These are phyloP conservation scores for Dianthus caryophyllus DNA, from an alignment of 148 eudicot genomes.

Conservation along the genomic window DNA sequence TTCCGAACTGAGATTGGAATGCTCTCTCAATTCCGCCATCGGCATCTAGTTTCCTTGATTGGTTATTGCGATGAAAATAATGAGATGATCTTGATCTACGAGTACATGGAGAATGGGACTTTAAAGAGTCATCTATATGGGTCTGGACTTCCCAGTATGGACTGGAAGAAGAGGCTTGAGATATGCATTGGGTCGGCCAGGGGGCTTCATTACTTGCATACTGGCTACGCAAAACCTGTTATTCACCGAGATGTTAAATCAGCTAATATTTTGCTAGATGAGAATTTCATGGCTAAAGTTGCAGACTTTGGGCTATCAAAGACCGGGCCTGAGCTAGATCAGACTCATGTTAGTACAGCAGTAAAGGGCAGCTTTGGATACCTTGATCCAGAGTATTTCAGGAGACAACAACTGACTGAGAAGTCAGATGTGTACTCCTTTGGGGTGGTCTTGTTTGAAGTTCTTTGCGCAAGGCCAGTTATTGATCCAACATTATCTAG, in stretches of 20 bases:
- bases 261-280: slow-evolving; percentile 38
- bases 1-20: slow-evolving; percentile 38
- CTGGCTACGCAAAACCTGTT: slow-evolving; percentile 29
- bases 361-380: too few species aligned
- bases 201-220: slow-evolving; percentile 41
- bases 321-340: slow-evolving; percentile 33
- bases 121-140: slow-evolving; percentile 38
- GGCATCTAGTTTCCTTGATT: slow-evolving; percentile 38
- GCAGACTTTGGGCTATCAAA: slow-evolving; percentile 45
- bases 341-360: slow-evolving; percentile 43
- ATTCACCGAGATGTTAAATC: slow-evolving; percentile 44
- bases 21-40: slow-evolving; percentile 35
- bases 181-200: slow-evolving; percentile 38
- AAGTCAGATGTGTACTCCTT: too few species aligned
- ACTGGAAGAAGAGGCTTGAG: slow-evolving; percentile 41
- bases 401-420: too few species aligned
- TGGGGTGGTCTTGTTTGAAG: slow-evolving; percentile 38
- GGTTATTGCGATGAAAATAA: slow-evolving; percentile 40
- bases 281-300: too few species aligned
- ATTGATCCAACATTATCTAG: slow-evolving; percentile 30
- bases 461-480: slow-evolving; percentile 37
- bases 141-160: slow-evolving; percentile 22
- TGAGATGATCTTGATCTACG: slow-evolving; percentile 38
- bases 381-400: too few species aligned
- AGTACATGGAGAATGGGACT: slow-evolving; percentile 39